These are phyloP conservation scores for Phytophthora sp. DNA, from an alignment of 352 stramenopile genomes.

Conservation along the genomic window DNA sequence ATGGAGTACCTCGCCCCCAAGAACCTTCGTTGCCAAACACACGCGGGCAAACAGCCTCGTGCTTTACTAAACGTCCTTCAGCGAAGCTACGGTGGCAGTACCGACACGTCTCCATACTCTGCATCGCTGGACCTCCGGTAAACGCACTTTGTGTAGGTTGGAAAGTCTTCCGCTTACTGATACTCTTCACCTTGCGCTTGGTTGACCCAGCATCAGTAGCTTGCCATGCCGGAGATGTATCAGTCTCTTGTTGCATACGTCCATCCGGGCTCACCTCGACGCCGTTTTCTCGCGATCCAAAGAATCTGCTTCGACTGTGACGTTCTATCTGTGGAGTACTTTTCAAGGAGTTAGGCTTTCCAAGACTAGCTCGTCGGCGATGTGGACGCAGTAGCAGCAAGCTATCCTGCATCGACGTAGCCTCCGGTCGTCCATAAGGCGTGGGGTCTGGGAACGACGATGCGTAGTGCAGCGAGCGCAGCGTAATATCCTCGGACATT, in stretches of 20 bases:
- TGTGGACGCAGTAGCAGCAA: conserved; percentile 47
- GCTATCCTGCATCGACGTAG: conserved; percentile 54
- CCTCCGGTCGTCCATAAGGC: conserved; percentile 33
- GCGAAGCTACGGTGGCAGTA: conserved; percentile 84
- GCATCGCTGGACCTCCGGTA: conserved; percentile 4
- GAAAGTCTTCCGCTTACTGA: conserved; percentile 20
- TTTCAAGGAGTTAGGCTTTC: conserved; percentile 5
- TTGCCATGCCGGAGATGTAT: conserved; percentile 1
- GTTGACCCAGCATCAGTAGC: neutral
- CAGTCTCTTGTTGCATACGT: neutral
- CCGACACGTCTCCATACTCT: conserved; percentile 69
- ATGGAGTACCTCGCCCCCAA: conserved; percentile 65
- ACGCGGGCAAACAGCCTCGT: conserved; percentile 80
- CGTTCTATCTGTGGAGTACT: conserved; percentile 21
- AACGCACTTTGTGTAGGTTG: conserved; percentile 16
- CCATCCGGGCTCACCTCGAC: conserved; percentile 14
- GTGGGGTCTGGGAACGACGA: conserved; percentile 63
- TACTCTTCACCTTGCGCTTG: conserved; percentile 23
- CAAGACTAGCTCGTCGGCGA: conserved; percentile 16
- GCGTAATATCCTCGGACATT: conserved; percentile 67
- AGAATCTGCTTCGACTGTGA: conserved; percentile 3
- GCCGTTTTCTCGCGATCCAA: conserved; percentile 3
- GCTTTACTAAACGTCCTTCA: conserved; percentile 78
- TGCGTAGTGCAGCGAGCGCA: conserved; percentile 78
- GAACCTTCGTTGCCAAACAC: conserved; percentile 80